Evolutionary conservation across 768 basidiomycete species (phyloP), one percentile per base, ranked within the genome.

Genomic region (Boletus vinaceobasis): DNA sequence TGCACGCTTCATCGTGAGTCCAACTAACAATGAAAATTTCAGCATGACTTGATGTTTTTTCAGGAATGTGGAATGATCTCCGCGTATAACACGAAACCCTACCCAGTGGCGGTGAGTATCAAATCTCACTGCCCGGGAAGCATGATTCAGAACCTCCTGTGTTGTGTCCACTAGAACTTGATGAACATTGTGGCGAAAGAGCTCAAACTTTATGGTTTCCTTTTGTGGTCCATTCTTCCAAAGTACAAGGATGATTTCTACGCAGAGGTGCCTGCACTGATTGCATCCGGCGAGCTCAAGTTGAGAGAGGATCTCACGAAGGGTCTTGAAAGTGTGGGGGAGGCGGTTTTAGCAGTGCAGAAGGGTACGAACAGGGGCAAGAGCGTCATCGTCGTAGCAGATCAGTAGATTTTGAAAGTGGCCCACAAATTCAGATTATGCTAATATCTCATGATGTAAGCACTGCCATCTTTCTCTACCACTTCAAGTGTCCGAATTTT

Each of bases 201-300:
- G 26, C 65, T 80, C 46, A 74, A 69, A 3, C 55, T 82, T 27
- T 58, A 65, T 17, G 82, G 81, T 2, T 80, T 84, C 66, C 62
- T 79, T 47, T 73, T 79, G 11, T 0, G 3, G 3, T 42, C 48
- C 37, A 4, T 64, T 46, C 49, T 66, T 15, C 58, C 62, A 23
- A 77, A 77, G 54, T 74, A 76, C 62, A 53, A 50, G 1, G 67
- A 66, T 8, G 74, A 75, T 9, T 84, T 84, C 67, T 76, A 73
- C 48, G 63, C 64, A 5, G 71, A 64, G 11, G 48, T 83, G 5
- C 76, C 80, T 5, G 61, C 64, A 5, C 66, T 70, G 40, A 59
- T 84, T 32, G 76, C 73, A 4, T 71, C 64, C 4, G 80, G 82
- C 4, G 74, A 80, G 60, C 55, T 83, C 47, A 79, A 78, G 62